Evolutionary conservation across 306 rosid genomes (phyloP).

Genomic region (Crotalaria pallida): DNA sequence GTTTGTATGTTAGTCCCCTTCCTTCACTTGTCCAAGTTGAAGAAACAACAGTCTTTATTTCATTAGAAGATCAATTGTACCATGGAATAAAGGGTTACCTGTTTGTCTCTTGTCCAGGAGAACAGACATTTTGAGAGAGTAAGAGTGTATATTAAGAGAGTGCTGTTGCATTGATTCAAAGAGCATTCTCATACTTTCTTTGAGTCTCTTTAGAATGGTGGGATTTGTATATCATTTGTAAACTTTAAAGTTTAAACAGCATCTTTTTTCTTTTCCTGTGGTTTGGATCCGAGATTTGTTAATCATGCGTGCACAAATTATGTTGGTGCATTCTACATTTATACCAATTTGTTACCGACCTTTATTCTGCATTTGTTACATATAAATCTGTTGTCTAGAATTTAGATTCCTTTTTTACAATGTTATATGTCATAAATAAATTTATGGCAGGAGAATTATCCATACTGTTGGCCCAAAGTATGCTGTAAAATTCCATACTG

Average conservation of each 20-base stretch:
- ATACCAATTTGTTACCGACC: background rate
- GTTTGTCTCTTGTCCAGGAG: slow-evolving; percentile 2
- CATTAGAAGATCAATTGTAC: background rate
- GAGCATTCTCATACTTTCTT: slow-evolving; percentile 6
- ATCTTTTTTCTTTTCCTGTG: background rate
- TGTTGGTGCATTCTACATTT: slow-evolving; percentile 7
- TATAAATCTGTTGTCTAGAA: background rate
- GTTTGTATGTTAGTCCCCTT: slow-evolving; percentile 36
- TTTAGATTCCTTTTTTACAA: background rate
- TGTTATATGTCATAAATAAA: slow-evolving; percentile 17
- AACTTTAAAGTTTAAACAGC: background rate
- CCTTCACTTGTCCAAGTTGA: slow-evolving; percentile 12
- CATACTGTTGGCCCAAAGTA: slow-evolving; percentile 98
- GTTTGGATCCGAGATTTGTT: slow-evolving; percentile 3
- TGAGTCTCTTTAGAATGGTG: background rate
- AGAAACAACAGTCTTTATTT: background rate
- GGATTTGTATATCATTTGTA: background rate
- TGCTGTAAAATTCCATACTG: slow-evolving; percentile 96
- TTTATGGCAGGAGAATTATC: slow-evolving; percentile 68
- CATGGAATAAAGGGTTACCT: background rate
- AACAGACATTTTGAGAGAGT: background rate
- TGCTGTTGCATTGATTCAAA: slow-evolving; percentile 4
- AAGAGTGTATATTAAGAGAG: background rate
- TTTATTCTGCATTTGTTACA: background rate
- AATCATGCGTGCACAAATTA: slow-evolving; percentile 3